Evolutionary conservation across 805 yeast genomes (phyloP).

Genomic region (Starmerella stellata): DNA sequence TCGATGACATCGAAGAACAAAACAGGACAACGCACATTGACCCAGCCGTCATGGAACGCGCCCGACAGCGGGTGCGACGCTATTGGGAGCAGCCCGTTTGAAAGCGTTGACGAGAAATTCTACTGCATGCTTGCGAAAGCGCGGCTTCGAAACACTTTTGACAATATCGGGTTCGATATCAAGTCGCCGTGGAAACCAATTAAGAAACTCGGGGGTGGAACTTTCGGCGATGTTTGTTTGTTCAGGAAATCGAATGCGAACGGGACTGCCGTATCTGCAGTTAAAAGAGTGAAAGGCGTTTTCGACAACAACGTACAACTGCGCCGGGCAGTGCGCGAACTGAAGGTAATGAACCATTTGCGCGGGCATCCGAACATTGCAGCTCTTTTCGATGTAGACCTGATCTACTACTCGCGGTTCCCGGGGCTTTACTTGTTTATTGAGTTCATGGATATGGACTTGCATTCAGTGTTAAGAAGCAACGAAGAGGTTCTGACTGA

Average conservation of each 20-base stretch:
- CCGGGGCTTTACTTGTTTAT: conserved; percentile 83
- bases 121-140: background rate
- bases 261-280: conserved; percentile 30
- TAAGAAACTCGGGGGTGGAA: conserved; percentile 14
- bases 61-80: too few relatives aligned
- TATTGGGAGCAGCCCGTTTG: too few relatives aligned
- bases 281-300: conserved; percentile 61
- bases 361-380: conserved; percentile 76
- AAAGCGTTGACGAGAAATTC: background rate
- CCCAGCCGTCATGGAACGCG: too few relatives aligned
- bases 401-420: conserved; percentile 45
- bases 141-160: background rate
- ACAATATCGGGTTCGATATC: conserved; percentile 8
- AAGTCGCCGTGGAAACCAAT: conserved; percentile 11
- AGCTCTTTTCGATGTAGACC: conserved; percentile 52
- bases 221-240: conserved; percentile 18
- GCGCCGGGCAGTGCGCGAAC: conserved; percentile 67
- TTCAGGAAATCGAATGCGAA: conserved; percentile 1
- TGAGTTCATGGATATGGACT: conserved; percentile 66
- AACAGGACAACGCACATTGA: too few relatives aligned
- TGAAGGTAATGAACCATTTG: conserved; percentile 62
- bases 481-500: conserved; percentile 60
- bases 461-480: conserved; percentile 46
- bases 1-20: too few relatives aligned
- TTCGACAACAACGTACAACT: conserved; percentile 48